Conservation (phyloP, 78 protist genomes). For the Guillardia theta region DNA sequence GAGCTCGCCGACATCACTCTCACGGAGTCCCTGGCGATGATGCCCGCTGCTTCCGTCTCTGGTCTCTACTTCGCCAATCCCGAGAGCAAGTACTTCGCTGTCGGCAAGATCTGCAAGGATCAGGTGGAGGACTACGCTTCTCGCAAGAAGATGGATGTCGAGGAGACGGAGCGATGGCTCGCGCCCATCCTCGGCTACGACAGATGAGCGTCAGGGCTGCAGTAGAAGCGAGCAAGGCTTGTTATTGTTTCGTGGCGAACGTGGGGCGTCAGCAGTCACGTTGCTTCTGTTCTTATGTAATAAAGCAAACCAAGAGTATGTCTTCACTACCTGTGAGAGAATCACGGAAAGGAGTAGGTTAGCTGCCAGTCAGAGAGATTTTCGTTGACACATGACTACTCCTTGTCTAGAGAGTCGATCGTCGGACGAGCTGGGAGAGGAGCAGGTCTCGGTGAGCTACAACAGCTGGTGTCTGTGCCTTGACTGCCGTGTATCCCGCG, state of each 20-base stretch:
- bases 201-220: not conserved
- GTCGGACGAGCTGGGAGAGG: too few species aligned
- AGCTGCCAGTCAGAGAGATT: not conserved
- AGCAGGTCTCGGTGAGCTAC: too few species aligned
- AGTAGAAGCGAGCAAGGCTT: not conserved
- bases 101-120: conserved; percentile 92
- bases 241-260: not conserved
- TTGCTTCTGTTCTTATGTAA: not conserved
- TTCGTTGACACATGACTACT: too few species aligned
- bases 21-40: conserved; percentile 94
- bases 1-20: conserved; percentile 55
- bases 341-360: not conserved
- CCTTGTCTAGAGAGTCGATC: too few species aligned
- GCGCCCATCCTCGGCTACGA: conserved; percentile 84
- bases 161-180: conserved; percentile 84
- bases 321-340: not conserved
- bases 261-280: not conserved
- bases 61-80: conserved; percentile 89
- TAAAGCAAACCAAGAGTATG: not conserved
- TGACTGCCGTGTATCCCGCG: too few species aligned
- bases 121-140: conserved; percentile 91
- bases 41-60: conserved; percentile 94
- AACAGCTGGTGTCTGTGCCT: too few species aligned
- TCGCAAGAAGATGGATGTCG: conserved; percentile 74
- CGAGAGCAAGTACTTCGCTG: conserved; percentile 91